Conservation (phyloP, 1,139 yeast genomes). For the Hyphopichia wangnamkhiaoensis region DNA sequence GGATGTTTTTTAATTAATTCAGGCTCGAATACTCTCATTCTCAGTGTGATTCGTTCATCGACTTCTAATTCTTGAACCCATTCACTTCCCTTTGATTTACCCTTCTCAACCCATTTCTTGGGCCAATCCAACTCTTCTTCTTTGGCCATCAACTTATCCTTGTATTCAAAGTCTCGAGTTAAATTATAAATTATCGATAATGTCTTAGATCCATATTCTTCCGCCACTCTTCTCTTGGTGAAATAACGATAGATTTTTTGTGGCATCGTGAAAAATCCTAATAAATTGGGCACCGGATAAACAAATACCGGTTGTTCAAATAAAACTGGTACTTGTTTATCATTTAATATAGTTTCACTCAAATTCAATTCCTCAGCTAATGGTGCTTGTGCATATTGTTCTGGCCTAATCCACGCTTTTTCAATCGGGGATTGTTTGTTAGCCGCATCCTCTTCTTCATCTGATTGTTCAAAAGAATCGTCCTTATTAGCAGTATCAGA, state of each 20-base stretch:
- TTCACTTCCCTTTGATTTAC: conserved; percentile 71
- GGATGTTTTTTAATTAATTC: conserved; percentile 5
- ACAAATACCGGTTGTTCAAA: conserved; percentile 77
- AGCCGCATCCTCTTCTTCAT: conserved; percentile 22
- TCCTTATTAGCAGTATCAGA: not conserved
- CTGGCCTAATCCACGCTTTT: conserved; percentile 61
- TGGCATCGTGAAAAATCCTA: conserved; percentile 81
- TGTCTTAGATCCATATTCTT: conserved; percentile 65
- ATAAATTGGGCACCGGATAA: conserved; percentile 68
- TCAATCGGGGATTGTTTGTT: conserved; percentile 49
- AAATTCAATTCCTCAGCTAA: conserved; percentile 64
- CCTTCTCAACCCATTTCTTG: conserved; percentile 73
- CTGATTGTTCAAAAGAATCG: conserved; percentile 5
- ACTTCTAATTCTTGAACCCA: conserved; percentile 80
- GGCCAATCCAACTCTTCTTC: conserved; percentile 95
- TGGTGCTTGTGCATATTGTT: conserved; percentile 52
- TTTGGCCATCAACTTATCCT: conserved; percentile 55
- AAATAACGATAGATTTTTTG: conserved; percentile 77
- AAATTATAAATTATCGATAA: conserved; percentile 58
- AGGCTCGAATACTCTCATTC: conserved; percentile 55
- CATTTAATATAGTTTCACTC: conserved; percentile 20
- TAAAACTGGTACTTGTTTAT: conserved; percentile 53
- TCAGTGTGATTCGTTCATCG: conserved; percentile 64
- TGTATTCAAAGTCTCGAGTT: conserved; percentile 55
- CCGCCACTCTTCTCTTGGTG: conserved; percentile 69